Base-by-base conservation (phyloP, 2,329 filamentous ascomycete genomes). In the Claviceps arundinis region DNA sequence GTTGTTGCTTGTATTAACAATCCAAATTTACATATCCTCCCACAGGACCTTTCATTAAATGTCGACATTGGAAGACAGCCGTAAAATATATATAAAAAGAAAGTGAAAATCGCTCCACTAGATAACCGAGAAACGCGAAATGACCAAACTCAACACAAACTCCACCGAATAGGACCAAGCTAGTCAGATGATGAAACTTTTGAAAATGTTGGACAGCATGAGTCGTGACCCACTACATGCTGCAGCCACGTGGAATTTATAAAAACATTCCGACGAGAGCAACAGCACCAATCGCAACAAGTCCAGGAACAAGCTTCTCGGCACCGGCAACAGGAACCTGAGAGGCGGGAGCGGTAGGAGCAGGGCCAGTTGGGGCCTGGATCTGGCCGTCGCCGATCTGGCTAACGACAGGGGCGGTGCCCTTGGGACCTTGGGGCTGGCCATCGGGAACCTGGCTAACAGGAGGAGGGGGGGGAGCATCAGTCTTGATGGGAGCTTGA, bases 321-420 rank as follows among this genome's bases (percentile, higher is more conserved):
- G 54, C 55, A 17, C 48, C 54, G 24, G 37, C 52, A 43, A 50
- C 43, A 7, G 52, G 53, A 14, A 44, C 30, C 54, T 70, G 70
- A n/a, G 54, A 34, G 9, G 30, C 52, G n/a, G 50, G 50, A 30
- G 26, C 51, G 47, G 51, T 45, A 7, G 52, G 51, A n/a, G 46
- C 37, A 54, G 70, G 70, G 16, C 43, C 43, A 4, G 43, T 45
- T 8, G 43, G 43, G 17, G 65, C 72, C 53, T 81, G 73, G 49
- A 77, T 66, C 57, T 82, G 72, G 24, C 65, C 65, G 30, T 68
- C 65, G 4, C 64, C 63, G 55, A 78, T 76, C 11, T 43, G 41
- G 41, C 70, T 74, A 41, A 76, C 52, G 11, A 55, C 52, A 37
- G 72, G 61, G 2, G 72, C 61, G 2, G 66, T 34, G 30, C 30